These are phyloP conservation scores for Eucalyptus marginata DNA, from an alignment of 345 rosid species.

Conservation along the genomic window DNA sequence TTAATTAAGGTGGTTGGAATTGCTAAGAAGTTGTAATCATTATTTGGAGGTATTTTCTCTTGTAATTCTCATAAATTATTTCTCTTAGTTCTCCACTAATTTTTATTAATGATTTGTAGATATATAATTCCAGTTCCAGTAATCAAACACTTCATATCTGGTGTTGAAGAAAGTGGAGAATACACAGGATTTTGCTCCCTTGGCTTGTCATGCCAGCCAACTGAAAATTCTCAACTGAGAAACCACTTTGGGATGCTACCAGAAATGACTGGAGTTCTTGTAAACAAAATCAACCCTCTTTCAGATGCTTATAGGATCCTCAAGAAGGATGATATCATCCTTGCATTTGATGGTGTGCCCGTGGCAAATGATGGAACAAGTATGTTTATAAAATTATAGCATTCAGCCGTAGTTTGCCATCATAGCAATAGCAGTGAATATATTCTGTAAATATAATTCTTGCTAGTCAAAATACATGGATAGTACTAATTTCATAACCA, in stretches of 20 bases:
- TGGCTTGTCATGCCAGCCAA: slow-evolving; percentile 77
- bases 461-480: not conserved
- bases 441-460: not conserved
- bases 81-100: not conserved
- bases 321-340: slow-evolving; percentile 72
- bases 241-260: slow-evolving; percentile 44
- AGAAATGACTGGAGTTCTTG: slow-evolving; percentile 73
- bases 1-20: not conserved
- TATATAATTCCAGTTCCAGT: slow-evolving; percentile 86
- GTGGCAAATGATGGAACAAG: slow-evolving; percentile 93
- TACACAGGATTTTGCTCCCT: slow-evolving; percentile 75
- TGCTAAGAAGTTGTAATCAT: not conserved
- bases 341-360: slow-evolving; percentile 65
- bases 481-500: not conserved
- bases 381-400: not conserved
- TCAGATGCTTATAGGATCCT: slow-evolving; percentile 44
- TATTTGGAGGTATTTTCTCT: not conserved
- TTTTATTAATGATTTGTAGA: slow-evolving; percentile 20
- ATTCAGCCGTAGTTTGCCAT: not conserved
- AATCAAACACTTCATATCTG: slow-evolving; percentile 65
- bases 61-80: not conserved
- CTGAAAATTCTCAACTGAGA: slow-evolving; percentile 75
- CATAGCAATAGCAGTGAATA: not conserved
- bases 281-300: slow-evolving; percentile 75
- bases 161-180: slow-evolving; percentile 60